phyloP scores from a whole-genome alignment of 192 early-diverging fungal species.

The Dimargaris cristalligena region DNA sequence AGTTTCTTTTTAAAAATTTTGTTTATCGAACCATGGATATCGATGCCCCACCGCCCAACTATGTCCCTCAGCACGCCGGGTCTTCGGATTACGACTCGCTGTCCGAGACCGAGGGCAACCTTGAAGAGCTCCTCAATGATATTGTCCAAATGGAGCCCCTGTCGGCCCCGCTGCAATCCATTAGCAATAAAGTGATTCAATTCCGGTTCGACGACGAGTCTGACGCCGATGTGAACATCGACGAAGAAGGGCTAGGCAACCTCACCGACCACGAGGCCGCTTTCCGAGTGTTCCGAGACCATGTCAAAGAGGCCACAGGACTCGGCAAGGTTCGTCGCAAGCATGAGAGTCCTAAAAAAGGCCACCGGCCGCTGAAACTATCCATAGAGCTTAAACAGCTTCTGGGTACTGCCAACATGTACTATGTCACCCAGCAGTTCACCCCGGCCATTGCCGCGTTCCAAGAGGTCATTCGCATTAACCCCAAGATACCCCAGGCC shows the following conservation, averaged over 20 bases:
- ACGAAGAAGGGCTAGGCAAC: background rate
- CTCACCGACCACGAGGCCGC: background rate
- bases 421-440: constrained; percentile 54
- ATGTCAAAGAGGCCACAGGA: constrained; percentile 1
- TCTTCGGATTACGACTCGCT: background rate
- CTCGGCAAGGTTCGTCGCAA: background rate
- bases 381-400: constrained; percentile 33
- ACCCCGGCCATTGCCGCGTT: constrained; percentile 50
- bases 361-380: constrained; percentile 10
- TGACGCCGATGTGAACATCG: background rate
- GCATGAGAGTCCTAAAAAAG: background rate
- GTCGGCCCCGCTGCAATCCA: background rate
- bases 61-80: too few species aligned
- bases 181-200: background rate
- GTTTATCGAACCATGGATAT: too few species aligned
- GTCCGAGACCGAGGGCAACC: background rate
- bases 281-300: constrained; percentile 4
- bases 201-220: background rate
- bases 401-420: constrained; percentile 61
- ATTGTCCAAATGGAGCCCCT: background rate
- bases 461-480: constrained; percentile 57
- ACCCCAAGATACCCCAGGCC: constrained; percentile 52
- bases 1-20: too few species aligned
- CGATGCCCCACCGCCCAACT: too few species aligned
- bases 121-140: background rate